phyloP scores from a whole-genome alignment of 345 rosid genomes.

The Murraya paniculata region DNA sequence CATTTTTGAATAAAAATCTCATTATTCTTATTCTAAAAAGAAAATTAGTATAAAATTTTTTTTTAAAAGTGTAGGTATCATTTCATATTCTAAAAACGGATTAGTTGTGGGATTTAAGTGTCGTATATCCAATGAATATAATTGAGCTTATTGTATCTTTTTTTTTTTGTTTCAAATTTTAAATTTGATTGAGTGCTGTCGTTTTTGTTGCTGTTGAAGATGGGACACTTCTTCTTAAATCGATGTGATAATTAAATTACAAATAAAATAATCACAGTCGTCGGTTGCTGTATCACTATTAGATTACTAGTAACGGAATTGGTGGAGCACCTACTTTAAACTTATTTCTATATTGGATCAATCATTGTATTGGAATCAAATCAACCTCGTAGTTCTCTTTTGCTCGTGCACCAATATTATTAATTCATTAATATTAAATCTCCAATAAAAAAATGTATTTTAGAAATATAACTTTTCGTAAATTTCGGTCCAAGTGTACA shows the following conservation, averaged over 20 bases:
- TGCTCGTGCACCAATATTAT: not conserved
- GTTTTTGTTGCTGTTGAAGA: slow-evolving; percentile 19
- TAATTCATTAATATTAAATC: not conserved
- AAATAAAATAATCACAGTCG: not conserved
- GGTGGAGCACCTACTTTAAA: slow-evolving; percentile 8
- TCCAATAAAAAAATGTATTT: no score
- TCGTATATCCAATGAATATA: not conserved
- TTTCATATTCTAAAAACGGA: not conserved
- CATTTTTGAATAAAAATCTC: no score
- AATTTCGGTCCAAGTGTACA: no score
- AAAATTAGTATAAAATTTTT: no score
- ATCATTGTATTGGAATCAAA: not conserved
- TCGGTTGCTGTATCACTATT: slow-evolving; percentile 13
- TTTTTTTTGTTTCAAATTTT: not conserved
- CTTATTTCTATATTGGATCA: not conserved
- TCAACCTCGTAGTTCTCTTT: not conserved
- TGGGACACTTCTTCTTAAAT: not conserved
- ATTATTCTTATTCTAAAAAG: no score
- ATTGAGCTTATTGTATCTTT: not conserved
- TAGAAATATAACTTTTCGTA: no score
- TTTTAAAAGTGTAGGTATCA: no score
- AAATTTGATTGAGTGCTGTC: not conserved
- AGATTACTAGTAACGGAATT: not conserved
- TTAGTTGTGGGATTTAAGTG: not conserved
- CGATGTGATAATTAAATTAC: not conserved